phyloP scores from a whole-genome alignment of 768 basidiomycete species.

The Lactifluus volemus region DNA sequence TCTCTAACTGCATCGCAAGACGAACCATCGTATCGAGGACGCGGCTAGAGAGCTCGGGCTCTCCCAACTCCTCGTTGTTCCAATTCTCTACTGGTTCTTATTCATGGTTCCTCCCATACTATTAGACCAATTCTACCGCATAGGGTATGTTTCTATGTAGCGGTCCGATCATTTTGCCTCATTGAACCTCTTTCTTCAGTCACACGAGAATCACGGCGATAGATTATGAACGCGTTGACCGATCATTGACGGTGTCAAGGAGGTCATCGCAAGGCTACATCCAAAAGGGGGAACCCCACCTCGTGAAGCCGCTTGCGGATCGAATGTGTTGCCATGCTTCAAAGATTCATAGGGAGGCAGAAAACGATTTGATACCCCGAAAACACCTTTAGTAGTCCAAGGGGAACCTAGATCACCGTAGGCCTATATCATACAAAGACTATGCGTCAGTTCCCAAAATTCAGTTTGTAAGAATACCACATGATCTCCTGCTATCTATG shows the following conservation, averaged over 20 bases:
- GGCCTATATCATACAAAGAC: background rate
- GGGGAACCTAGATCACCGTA: background rate
- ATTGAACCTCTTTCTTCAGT: constrained; percentile 27
- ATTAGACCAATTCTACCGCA: constrained; percentile 81
- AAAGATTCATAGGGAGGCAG: background rate
- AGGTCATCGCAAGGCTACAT: constrained; percentile 36
- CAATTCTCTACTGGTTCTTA: too few species aligned
- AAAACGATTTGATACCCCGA: background rate
- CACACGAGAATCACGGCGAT: constrained; percentile 91
- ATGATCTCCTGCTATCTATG: too few species aligned
- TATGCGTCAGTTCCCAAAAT: background rate
- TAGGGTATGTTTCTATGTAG: constrained; percentile 41
- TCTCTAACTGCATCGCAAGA: constrained; percentile 64
- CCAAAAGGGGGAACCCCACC: background rate
- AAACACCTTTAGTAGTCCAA: background rate
- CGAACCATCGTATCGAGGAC: constrained; percentile 59
- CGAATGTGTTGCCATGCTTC: background rate
- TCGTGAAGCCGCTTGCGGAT: background rate
- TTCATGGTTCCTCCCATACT: too few species aligned
- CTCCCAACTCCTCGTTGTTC: constrained; percentile 55
- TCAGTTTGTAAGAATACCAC: background rate
- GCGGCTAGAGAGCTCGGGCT: constrained; percentile 61
- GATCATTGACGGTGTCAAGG: constrained; percentile 50
- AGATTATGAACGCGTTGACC: constrained; percentile 57
- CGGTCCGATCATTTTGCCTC: background rate